Evolutionary conservation across 2,329 filamentous ascomycete genomes (phyloP).

Genomic region (Nemania sp.): DNA sequence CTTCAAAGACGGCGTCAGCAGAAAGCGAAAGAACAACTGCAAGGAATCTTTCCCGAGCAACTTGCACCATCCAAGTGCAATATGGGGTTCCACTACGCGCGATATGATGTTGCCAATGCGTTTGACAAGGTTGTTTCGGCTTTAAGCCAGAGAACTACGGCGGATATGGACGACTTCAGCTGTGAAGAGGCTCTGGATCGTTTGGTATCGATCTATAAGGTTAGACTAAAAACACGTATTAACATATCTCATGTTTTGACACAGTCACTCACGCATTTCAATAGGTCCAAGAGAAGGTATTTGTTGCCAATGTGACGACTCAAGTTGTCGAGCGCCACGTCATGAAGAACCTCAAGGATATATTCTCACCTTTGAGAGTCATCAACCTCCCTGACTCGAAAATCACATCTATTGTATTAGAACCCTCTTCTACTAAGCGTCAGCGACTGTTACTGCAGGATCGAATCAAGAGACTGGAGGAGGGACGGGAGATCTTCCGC

Average conservation of each 20-base stretch:
- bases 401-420: constrained; percentile 8
- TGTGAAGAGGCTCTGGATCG: constrained; percentile 15
- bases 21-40: constrained; percentile 10
- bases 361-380: constrained; percentile 7
- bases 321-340: constrained; percentile 11
- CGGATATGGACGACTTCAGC: constrained; percentile 17
- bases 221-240: constrained; percentile 5
- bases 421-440: constrained; percentile 6
- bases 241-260: background rate
- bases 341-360: constrained; percentile 12
- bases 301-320: constrained; percentile 14
- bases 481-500: constrained; percentile 20
- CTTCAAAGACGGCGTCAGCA: constrained; percentile 11
- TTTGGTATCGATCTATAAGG: constrained; percentile 19
- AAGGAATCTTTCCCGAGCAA: background rate
- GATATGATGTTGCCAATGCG: constrained; percentile 7
- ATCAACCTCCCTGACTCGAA: constrained; percentile 7
- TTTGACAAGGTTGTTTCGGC: constrained; percentile 15
- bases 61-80: background rate
- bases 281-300: constrained; percentile 18
- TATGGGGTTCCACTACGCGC: background rate
- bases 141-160: constrained; percentile 9
- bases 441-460: constrained; percentile 8
- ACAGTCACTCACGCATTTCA: background rate
- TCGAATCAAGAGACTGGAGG: constrained; percentile 10